Base-by-base conservation (phyloP, 108 stramenopile species). In the Cyclotella baltica region DNA sequence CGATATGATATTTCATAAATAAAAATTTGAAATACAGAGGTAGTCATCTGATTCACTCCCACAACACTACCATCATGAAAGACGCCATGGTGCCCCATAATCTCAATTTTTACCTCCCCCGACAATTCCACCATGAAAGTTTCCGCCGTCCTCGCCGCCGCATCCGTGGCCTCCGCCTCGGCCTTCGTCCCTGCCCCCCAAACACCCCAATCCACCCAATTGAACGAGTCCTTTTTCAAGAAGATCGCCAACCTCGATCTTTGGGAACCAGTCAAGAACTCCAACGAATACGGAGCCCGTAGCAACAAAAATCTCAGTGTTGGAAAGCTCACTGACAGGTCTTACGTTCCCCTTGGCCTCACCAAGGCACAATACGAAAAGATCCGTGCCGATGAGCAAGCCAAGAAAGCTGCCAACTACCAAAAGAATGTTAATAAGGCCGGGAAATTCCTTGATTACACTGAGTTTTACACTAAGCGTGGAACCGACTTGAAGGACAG, bases 361-460 rank as follows among this genome's bases (percentile, higher is more conserved):
- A 89, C 86, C 61, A 85, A 75, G 57, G 86, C 83, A 0, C 75
- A 94, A 70, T 94, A 91, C 86, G 76, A 87, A 27, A 83, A 84
- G 70, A 83, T 91, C 69, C 93, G 93, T 63, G 77, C 62, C 16
- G 72, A 53, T 5, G 90, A 86, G 8, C 70, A 70, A 28, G 62
- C 64, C 55, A 94, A 91, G 86, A 91, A 91, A 86, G 89, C 65
- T 16, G 83, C 83, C 75, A 91, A 88, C 89, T 94, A 94, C 88
- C 47, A 83, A 30, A 70, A 61, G 50, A 94, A 94, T 37, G 93
- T 90, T 31, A 81, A 83, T 40, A 94, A 94, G 89, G 93, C 93
- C 31, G 93, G 93, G 46, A 83, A 85, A 46, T 94, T 94, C 84
- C 37, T 77, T 36, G 91, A 94, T 81, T 94, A 79, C 87, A 94